These are phyloP conservation scores for Penicillium argentinense DNA, from an alignment of 495 filamentous ascomycete genomes.

Conservation along the genomic window DNA sequence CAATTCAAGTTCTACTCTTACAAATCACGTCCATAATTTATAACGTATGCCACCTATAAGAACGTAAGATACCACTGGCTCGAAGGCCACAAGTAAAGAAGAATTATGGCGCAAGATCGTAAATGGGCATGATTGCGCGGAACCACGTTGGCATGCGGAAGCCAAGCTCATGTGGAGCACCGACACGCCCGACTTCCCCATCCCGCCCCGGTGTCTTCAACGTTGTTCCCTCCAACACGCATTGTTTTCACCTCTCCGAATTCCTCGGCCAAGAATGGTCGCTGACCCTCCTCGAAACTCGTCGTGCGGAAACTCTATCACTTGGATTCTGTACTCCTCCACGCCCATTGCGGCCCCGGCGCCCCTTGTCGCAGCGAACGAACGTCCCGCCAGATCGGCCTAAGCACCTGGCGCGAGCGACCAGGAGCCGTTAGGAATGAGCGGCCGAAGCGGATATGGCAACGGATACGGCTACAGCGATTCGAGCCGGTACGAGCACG, in stretches of 20 bases:
- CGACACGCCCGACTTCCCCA: conserved; percentile 16
- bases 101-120: too few relatives aligned
- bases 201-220: conserved; percentile 17
- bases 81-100: not conserved
- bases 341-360: conserved; percentile 9
- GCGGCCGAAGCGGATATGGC: conserved; percentile 40
- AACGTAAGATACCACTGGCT: too few relatives aligned
- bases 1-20: too few relatives aligned
- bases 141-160: conserved; percentile 1
- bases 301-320: conserved; percentile 18
- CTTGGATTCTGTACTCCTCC: conserved; percentile 5
- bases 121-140: not conserved
- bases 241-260: conserved; percentile 6
- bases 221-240: conserved; percentile 6
- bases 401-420: conserved; percentile 3
- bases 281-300: not conserved
- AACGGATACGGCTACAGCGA: conserved; percentile 49
- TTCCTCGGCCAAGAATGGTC: conserved; percentile 21
- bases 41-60: too few relatives aligned
- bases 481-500: conserved; percentile 37
- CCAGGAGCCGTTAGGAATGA: conserved; percentile 34
- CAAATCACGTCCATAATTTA: too few relatives aligned
- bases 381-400: conserved; percentile 5
- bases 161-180: conserved; percentile 24
- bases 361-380: conserved; percentile 24